Percentiles rank a stretch among this genome's conserved stretches.
Conservation (phyloP, 208 protist genomes). For the Lotmaria passim region DNA sequence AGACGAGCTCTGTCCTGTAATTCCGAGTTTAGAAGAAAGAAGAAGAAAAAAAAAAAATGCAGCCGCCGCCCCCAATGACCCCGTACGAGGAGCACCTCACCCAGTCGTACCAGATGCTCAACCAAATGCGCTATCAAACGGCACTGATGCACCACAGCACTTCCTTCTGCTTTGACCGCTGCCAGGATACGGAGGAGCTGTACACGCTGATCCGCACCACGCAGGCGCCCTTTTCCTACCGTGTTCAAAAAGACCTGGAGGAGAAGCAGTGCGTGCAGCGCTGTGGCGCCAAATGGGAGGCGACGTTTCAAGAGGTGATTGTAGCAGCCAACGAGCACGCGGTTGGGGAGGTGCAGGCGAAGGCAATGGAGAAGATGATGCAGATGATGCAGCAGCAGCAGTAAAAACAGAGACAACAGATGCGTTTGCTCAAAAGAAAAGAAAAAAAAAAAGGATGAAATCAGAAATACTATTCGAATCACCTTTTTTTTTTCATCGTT, state of each 20-base stretch:
- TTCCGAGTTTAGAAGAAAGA: conserved; percentile 16
- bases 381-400: conserved; percentile 57
- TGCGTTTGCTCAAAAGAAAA: too few relatives aligned
- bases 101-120: conserved; percentile 68
- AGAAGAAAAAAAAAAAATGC: conserved; percentile 37
- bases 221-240: conserved; percentile 80
- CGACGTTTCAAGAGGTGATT: conserved; percentile 45
- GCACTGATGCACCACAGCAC: conserved; percentile 55
- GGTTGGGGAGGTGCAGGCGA: conserved; percentile 56
- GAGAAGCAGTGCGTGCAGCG: conserved; percentile 86
- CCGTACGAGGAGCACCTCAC: conserved; percentile 77
- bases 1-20: too few relatives aligned
- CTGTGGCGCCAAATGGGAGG: conserved; percentile 84
- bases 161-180: conserved; percentile 77
- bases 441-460: too few relatives aligned
- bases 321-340: conserved; percentile 63
- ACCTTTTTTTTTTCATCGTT: too few relatives aligned
- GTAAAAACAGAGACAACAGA: too few relatives aligned
- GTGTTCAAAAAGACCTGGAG: conserved; percentile 75
- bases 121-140: conserved; percentile 58
- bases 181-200: conserved; percentile 87
- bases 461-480: too few relatives aligned
- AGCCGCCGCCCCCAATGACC: conserved; percentile 69
- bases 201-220: conserved; percentile 86
- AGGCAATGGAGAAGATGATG: conserved; percentile 63